Evolutionary conservation across 495 filamentous ascomycete genomes (phyloP).

Genomic region (Neurospora sublineolata): DNA sequence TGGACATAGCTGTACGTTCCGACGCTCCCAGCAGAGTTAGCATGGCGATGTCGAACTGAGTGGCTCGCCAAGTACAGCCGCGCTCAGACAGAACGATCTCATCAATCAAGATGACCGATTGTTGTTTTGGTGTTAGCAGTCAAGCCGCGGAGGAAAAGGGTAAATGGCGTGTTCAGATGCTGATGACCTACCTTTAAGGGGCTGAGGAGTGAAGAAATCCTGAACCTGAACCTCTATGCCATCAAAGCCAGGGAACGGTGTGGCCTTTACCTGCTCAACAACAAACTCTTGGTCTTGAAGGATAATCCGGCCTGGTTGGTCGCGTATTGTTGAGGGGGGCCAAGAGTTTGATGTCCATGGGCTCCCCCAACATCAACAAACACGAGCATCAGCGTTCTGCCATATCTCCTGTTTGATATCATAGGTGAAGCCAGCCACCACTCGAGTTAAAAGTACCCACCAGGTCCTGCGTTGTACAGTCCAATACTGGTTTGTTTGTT

Average conservation of each 20-base stretch:
- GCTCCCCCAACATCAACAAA: neutral
- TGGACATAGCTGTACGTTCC: neutral
- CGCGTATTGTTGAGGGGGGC: too few relatives aligned
- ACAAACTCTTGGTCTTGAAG: neutral
- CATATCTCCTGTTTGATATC: neutral
- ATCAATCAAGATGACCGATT: constrained; percentile 35
- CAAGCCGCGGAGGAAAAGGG: neutral
- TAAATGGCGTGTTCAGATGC: neutral
- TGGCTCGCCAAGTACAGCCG: neutral
- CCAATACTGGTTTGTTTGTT: too few relatives aligned
- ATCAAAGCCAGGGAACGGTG: neutral
- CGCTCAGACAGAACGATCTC: constrained; percentile 29
- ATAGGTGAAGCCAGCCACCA: neutral
- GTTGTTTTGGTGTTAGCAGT: constrained; percentile 1
- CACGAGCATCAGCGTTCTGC: neutral
- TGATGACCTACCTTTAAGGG: neutral
- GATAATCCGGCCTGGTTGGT: neutral
- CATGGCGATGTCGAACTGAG: neutral
- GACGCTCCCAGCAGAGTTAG: neutral
- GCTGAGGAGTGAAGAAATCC: constrained; percentile 38
- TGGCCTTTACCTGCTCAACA: neutral
- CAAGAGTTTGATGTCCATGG: neutral
- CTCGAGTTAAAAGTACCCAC: too few relatives aligned
- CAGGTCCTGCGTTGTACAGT: too few relatives aligned
- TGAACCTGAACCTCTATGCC: constrained; percentile 16